Evolutionary conservation across 2,329 filamentous ascomycete genomes (phyloP), one percentile per base, ranked within the genome.

Genomic region (Grosmannia penicillata): DNA sequence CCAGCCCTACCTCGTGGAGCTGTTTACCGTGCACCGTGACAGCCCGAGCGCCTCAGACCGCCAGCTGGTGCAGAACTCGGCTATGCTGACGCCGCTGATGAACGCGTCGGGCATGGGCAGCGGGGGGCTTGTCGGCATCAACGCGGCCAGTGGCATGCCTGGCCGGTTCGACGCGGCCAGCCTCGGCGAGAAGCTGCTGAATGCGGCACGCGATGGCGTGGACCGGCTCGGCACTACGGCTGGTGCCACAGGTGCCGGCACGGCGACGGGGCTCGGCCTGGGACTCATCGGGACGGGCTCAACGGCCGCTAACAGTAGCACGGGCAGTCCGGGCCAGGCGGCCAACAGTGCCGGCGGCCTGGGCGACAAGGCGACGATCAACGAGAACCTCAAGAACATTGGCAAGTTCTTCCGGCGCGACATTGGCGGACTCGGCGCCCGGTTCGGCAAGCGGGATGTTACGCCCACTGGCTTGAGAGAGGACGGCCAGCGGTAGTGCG

Each of bases 401-500:
- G 89, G 89, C 19, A 95, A 93, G 60, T 95, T 96, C 61, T 96
- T 96, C 64, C 77, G 81, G 45, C 68, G 89, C 45, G 89, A 95
- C 62, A 78, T 89, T 45, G 82, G 82, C 23, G 75, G 78, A 3
- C 70, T 89, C 46, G 79, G 82, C 3, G 74, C 72, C 10, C 63
- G 81, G 47, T 87, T 87, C 55, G 82, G 81, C 33, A 77, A 72
- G 58, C 58, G 71, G 37, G 68, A 72, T 40, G 59, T 53, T 14
- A 58, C 56, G 39, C 54, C 55, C 7, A 57, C 54, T 6, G 53
- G 52, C n/a, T 19, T 37, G 31, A 31, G 27, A 8, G 42, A 41
- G 8, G 36, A 41, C 17, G 42, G 36, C 2, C 30, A 39, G 37
- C 32, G 37, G 24, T 30, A 43, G 30, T 39, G 21, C 18, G 3